Evolutionary conservation across 2,329 filamentous ascomycete species (phyloP).

Genomic region (Diaporthe australafricana): DNA sequence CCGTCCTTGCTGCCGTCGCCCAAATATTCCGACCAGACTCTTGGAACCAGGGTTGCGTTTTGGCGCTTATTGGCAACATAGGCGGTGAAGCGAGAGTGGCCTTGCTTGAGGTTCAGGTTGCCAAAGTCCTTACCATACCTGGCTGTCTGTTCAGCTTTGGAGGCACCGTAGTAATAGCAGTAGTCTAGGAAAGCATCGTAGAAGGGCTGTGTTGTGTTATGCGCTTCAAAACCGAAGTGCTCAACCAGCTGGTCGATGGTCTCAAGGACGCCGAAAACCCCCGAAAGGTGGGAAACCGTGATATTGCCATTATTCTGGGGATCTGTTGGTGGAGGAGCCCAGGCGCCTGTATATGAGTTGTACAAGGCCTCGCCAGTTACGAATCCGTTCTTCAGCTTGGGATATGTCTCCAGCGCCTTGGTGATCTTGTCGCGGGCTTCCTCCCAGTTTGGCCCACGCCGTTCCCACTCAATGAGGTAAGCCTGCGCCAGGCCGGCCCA

Average conservation of each 20-base stretch:
- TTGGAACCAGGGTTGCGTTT: constrained; percentile 59
- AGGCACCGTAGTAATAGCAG: constrained; percentile 67
- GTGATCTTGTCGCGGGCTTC: constrained; percentile 63
- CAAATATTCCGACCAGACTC: constrained; percentile 67
- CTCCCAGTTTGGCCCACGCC: constrained; percentile 63
- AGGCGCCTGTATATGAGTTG: constrained; percentile 59
- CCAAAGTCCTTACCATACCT: constrained; percentile 64
- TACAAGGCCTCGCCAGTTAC: constrained; percentile 67
- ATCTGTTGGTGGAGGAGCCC: constrained; percentile 64
- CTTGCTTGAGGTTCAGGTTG: constrained; percentile 62
- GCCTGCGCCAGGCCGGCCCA: constrained; percentile 67
- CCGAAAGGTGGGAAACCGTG: constrained; percentile 65
- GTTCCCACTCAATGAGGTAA: constrained; percentile 72
- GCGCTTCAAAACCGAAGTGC: constrained; percentile 57
- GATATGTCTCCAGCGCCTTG: constrained; percentile 62
- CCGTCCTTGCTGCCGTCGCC: constrained; percentile 54
- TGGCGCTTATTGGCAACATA: constrained; percentile 58
- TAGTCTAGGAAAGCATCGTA: constrained; percentile 69
- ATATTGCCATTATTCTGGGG: constrained; percentile 63
- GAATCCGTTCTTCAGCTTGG: constrained; percentile 67
- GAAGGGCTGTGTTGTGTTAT: constrained; percentile 49
- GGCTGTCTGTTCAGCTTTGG: constrained; percentile 59
- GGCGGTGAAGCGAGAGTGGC: constrained; percentile 68
- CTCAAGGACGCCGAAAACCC: constrained; percentile 69
- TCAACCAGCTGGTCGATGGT: constrained; percentile 67